Base-by-base conservation (phyloP, 192 early-diverging fungal genomes). In the Dissophora globulifera region DNA sequence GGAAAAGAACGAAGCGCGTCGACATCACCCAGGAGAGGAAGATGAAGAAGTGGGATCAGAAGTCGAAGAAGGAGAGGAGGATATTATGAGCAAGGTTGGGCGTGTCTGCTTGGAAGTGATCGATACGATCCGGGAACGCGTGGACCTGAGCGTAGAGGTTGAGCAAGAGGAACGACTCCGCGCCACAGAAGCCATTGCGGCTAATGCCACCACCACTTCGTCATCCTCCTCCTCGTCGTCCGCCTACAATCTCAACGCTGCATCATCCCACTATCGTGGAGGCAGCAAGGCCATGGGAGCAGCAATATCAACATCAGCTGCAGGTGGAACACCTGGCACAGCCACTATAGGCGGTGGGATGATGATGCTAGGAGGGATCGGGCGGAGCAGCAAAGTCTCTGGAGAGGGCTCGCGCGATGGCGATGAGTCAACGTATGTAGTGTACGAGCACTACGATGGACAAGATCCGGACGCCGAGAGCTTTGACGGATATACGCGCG, bases 351-450 rank as follows among this genome's bases (percentile, higher is more conserved):
- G n/a, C n/a, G n/a, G n/a, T n/a, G n/a, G n/a, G 43, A 8, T 35
- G 29, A 19, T 43, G 2, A 8, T 23, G 26, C 7, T 23, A 30
- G 22, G n/a, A 31, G 10, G 4, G 8, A 8, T 22, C 20, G 32
- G 0, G 20, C 4, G n/a, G n/a, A 12, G 0, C 50, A 35, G 43
- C 33, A 67, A 67, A 40, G 46, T 62, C 10, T 61, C 72, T 11
- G 25, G 63, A 4, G 72, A 75, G 15, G 62, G 62, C 2, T 75
- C 40, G 2, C 50, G 52, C n/a, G 72, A 67, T 27, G 64, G 72
- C 4, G 72, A 76, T n/a, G 62, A 66, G 43, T n/a, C n/a, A n/a
- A 48, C 50, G 9, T 61, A 50, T 49, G 50, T 67, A 22, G 46
- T 66, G 6, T 60, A 62, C 54, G 72, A 76, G 30, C 62, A 67